phyloP scores from a whole-genome alignment of 495 filamentous ascomycete genomes.

The Lasiosphaeria hispida region DNA sequence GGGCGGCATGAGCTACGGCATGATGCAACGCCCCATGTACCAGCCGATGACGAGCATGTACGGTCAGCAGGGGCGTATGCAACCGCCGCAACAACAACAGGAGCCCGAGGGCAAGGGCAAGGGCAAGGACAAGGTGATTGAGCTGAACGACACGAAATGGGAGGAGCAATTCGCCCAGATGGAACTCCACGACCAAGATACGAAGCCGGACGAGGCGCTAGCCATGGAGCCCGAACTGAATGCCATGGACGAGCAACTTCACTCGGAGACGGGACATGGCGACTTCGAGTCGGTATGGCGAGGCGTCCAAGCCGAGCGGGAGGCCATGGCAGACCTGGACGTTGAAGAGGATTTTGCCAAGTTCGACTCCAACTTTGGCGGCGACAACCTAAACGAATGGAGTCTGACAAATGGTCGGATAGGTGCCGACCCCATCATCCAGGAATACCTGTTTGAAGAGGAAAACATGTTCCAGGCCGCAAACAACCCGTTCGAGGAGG shows the following conservation, averaged over 20 bases:
- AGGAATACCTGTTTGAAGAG: slow-evolving; percentile 92
- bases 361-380: slow-evolving; percentile 67
- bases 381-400: slow-evolving; percentile 66
- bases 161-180: slow-evolving; percentile 92
- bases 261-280: slow-evolving; percentile 62
- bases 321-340: slow-evolving; percentile 64
- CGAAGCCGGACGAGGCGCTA: slow-evolving; percentile 59
- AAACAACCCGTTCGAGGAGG: slow-evolving; percentile 82
- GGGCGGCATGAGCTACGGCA: slow-evolving; percentile 41
- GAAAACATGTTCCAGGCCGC: slow-evolving; percentile 81
- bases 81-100: slow-evolving; percentile 29
- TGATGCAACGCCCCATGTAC: slow-evolving; percentile 51
- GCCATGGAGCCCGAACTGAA: slow-evolving; percentile 89
- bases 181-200: slow-evolving; percentile 63
- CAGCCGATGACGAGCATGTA: slow-evolving; percentile 43
- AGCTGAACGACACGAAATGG: slow-evolving; percentile 92
- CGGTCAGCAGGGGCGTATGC: slow-evolving; percentile 48
- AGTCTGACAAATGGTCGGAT: slow-evolving; percentile 38
- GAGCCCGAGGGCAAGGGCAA: slow-evolving; percentile 75
- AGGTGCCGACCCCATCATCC: slow-evolving; percentile 67
- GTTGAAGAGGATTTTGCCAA: slow-evolving; percentile 61
- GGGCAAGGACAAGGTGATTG: slow-evolving; percentile 80
- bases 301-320: slow-evolving; percentile 78
- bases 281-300: slow-evolving; percentile 90
- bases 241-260: slow-evolving; percentile 66